phyloP scores from a whole-genome alignment of 2,329 filamentous ascomycete species.

The Sporothrix variecibatus region DNA sequence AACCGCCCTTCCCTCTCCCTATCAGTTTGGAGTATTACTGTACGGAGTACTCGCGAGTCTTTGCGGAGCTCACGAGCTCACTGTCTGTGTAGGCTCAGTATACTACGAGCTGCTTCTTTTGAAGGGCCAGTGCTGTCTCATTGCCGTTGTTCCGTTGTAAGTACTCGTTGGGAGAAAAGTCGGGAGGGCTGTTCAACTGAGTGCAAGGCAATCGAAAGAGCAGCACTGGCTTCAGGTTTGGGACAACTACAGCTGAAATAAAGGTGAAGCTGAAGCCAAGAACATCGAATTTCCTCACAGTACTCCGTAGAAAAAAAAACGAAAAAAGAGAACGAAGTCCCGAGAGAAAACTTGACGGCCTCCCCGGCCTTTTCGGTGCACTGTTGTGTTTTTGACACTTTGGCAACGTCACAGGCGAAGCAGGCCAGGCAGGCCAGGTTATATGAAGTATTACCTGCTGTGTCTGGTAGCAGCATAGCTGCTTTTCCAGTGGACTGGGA shows the following conservation, averaged over 20 bases:
- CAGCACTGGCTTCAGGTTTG: not conserved
- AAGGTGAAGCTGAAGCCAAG: not conserved
- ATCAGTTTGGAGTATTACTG: not conserved
- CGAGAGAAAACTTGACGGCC: not conserved
- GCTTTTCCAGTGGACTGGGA: not conserved
- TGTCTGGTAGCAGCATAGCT: not conserved
- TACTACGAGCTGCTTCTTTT: conserved; percentile 15
- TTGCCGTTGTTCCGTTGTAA: not conserved
- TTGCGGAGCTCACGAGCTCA: not conserved
- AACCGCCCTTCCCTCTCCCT: not conserved
- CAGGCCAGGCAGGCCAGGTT: not conserved
- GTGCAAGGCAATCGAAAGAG: no score
- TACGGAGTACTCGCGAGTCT: not conserved
- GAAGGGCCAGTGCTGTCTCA: not conserved
- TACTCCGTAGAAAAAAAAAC: not conserved
- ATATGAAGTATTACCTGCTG: no score
- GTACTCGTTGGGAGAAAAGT: no score
- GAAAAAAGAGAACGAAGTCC: not conserved
- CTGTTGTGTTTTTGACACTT: not conserved
- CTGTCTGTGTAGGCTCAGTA: not conserved
- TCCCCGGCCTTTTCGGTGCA: not conserved
- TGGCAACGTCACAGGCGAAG: not conserved
- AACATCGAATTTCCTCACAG: not conserved
- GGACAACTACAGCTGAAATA: not conserved
- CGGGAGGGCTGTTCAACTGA: no score